Conservation (phyloP, 2,329 filamentous ascomycete genomes). For the Magnaporthiopsis poae region DNA sequence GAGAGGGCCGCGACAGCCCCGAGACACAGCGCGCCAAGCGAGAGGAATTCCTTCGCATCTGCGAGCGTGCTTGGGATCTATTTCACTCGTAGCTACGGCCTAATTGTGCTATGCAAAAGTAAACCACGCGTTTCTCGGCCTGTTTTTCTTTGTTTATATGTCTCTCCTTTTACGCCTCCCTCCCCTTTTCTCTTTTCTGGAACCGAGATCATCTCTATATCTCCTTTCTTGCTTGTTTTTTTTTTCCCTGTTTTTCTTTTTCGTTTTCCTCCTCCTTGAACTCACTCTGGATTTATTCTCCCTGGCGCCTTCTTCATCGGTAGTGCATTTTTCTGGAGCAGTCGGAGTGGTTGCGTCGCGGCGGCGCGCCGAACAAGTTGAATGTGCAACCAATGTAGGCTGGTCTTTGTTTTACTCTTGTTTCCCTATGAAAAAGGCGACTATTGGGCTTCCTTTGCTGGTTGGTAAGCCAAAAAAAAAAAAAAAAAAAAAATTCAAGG, state of each 20-base stretch:
- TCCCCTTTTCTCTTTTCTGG: background rate
- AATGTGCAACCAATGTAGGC: conserved; percentile 5
- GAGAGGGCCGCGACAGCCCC: conserved; percentile 70
- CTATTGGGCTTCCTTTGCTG: background rate
- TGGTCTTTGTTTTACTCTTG: background rate
- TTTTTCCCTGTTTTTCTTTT: no score
- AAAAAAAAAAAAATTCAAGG: conserved; percentile 2
- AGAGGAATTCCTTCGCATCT: conserved; percentile 80
- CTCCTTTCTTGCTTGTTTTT: background rate
- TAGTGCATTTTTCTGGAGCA: background rate
- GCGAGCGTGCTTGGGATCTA: conserved; percentile 86
- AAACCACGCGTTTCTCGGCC: background rate
- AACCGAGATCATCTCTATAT: background rate
- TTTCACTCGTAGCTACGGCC: conserved; percentile 66
- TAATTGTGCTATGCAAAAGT: background rate
- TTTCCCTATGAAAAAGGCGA: conserved; percentile 2
- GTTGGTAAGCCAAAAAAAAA: conserved; percentile 5
- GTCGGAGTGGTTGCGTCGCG: background rate
- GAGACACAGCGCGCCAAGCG: conserved; percentile 79
- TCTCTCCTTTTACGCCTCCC: background rate
- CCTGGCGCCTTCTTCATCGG: background rate
- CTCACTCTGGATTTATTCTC: background rate
- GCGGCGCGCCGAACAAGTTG: conserved; percentile 1
- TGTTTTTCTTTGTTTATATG: background rate
- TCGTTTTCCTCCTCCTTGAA: background rate